Percentiles rank a stretch among this genome's conserved stretches.
These are phyloP conservation scores for Lolium perenne DNA, from an alignment of 176 grass and related monocot species.

Conservation along the genomic window DNA sequence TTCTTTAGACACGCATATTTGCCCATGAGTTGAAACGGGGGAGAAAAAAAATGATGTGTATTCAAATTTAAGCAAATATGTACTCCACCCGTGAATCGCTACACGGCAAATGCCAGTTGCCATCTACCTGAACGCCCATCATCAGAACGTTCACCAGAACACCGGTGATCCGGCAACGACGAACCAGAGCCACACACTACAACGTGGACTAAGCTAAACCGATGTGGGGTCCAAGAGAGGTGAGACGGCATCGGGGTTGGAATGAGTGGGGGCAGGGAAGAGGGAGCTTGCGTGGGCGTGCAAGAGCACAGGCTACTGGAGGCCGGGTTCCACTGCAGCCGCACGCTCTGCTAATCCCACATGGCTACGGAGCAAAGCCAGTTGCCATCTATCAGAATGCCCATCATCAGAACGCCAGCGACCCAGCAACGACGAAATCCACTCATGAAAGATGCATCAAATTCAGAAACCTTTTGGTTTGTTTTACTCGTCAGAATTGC, in stretches of 20 bases:
- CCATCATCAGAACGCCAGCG: background rate
- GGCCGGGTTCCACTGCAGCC: background rate
- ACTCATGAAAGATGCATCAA: background rate
- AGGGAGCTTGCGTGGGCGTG: background rate
- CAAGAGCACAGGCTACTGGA: background rate
- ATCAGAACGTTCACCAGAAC: no score
- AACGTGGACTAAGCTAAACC: no score
- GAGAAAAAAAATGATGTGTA: no score
- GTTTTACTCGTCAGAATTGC: background rate
- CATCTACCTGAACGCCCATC: no score
- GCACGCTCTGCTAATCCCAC: background rate
- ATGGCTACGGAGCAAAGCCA: background rate
- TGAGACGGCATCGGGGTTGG: background rate
- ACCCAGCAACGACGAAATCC: background rate
- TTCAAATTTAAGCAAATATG: no score
- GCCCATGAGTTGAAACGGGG: no score
- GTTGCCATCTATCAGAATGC: background rate
- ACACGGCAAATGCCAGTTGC: no score
- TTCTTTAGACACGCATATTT: slow-evolving; percentile 36
- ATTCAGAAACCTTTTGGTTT: background rate
- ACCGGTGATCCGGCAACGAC: no score
- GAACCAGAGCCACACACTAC: no score
- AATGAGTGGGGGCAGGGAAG: background rate
- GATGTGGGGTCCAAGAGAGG: background rate
- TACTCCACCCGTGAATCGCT: no score